A percentile compares a stretch with the other conserved stretches of the same genome.
phyloP scores from a whole-genome alignment of 495 filamentous ascomycete genomes.

The Lasiosphaeria hispida region DNA sequence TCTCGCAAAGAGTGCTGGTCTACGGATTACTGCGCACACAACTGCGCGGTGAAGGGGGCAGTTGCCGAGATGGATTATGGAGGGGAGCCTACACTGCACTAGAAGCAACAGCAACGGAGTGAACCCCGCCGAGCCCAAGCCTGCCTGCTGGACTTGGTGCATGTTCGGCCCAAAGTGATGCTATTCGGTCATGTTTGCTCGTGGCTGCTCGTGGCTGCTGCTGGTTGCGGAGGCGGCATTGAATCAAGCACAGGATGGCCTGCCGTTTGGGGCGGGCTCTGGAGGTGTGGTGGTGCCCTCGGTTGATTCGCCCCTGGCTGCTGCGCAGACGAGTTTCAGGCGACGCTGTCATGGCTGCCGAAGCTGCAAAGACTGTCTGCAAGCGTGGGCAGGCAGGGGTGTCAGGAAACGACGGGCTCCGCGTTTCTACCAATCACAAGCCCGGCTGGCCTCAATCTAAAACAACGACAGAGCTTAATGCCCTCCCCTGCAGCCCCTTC shows the following conservation, averaged over 20 bases:
- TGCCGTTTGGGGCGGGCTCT: neutral
- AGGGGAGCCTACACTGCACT: no score
- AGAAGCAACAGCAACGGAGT: no score
- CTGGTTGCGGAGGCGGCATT: neutral
- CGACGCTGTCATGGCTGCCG: slow-evolving; percentile 24
- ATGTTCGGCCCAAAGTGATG: slow-evolving; percentile 2
- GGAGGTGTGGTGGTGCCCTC: slow-evolving; percentile 9
- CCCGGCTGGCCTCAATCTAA: slow-evolving; percentile 25
- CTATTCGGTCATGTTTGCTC: slow-evolving; percentile 19
- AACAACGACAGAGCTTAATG: slow-evolving; percentile 29
- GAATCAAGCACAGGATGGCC: slow-evolving; percentile 1
- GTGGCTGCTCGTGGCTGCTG: neutral
- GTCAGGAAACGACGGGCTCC: slow-evolving; percentile 24
- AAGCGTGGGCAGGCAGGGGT: slow-evolving; percentile 23
- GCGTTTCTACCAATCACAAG: slow-evolving; percentile 23
- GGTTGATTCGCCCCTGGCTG: slow-evolving; percentile 25
- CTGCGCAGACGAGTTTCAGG: slow-evolving; percentile 38
- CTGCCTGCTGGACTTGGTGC: no score
- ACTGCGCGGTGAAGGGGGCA: no score
- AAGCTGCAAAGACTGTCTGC: slow-evolving; percentile 18
- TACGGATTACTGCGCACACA: no score
- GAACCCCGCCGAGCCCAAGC: no score
- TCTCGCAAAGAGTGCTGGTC: no score
- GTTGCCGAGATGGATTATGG: no score
- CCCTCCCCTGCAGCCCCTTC: slow-evolving; percentile 17